Evolutionary conservation across 441 rosid genomes (phyloP), one percentile per base, ranked within the genome.

Genomic region (Bruguiera hainesii): DNA sequence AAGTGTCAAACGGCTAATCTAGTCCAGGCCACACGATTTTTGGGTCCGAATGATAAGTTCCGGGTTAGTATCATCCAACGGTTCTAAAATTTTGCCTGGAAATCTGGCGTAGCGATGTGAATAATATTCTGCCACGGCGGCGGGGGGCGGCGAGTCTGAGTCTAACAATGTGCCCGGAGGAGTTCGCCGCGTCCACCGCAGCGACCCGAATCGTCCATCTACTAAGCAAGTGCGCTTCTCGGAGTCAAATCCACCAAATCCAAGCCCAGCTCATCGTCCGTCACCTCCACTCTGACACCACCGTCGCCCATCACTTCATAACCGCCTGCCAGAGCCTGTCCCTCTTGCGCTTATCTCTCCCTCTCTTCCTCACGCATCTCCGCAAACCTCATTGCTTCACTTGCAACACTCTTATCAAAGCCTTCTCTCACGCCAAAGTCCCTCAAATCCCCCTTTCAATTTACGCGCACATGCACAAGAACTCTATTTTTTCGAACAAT

Each of bases 321-420:
- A 49, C 73, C 53, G 70, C 81, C 61, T 84, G 78, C 79, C 78
- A 72, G 5, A 65, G 67, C 2, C 67, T 73, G 10, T 72, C 72
- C 64, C 76, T 76, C 39, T 51, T 83, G 8, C 76, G 29, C 57
- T 53, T 68, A 4, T 68, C 75, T 9, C 73, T 73, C 33, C 72
- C 69, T 21, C 75, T 75, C 59, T 73, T 82, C 80, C 37, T 78
- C 65, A 39, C 63, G 62, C 67, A 51, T 55, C 75, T 73, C 61
- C 68, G 30, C 5, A 73, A 35, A n/a, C 82, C 78, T 29, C 83
- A 81, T 72, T 78, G 76, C 67, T 83, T 83, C 85, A 72, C 75
- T 62, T 84, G 83, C 80, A 83, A 87, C 71, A 62, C 81, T 35
- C 81, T 84, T 65, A 64, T 87, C 46, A 77, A 67, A 68, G 85